Base-by-base conservation (phyloP, 129 eudicot genomes). In the Lonicera japonica region DNA sequence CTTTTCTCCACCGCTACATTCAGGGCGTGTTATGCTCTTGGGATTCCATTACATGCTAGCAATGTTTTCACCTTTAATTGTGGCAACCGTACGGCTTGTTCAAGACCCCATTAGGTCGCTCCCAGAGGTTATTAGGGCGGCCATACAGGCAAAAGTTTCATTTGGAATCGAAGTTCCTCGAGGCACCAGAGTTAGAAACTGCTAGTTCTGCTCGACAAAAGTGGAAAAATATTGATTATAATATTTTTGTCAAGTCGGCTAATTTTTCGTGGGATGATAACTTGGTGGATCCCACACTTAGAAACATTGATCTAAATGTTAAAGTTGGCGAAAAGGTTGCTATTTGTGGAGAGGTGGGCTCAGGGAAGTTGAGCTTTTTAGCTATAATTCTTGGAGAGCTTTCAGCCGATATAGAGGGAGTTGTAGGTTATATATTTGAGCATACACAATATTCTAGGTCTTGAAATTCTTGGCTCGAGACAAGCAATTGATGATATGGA, bases 391-490 rank as follows among this genome's bases (percentile, higher is more conserved):
- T 78, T 14, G 79, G 79, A 0, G 83, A 78, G 53, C 48, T 78
- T 24, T 58, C 73, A 4, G 51, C 68, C n/a, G n/a, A n/a, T 48
- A 16, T 73, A 56, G 39, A 66, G 0, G 83, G 83, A 51, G 58
- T 21, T 0, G 79, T 78, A 11, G 73, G 43, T 38, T 38, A n/a
- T n/a, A n/a, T n/a, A n/a, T n/a, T n/a, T n/a, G n/a, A n/a, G n/a
- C n/a, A n/a, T n/a, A n/a, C n/a, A n/a, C n/a, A n/a, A n/a, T n/a
- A n/a, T n/a, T n/a, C n/a, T n/a, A n/a, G n/a, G 60, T 85, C 79
- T 63, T 74, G 80, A 63, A 92, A 92, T 65, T 92, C 91, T 69
- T 56, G 71, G 82, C 96, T 82, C 11, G 87, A 69, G 40, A 75
- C 75, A 62, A 88, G 59, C 62, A 92, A 61, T 56, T 80, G 81